A percentile compares a stretch with the other conserved stretches of the same genome.
These are phyloP conservation scores for Haberlea rhodopensis DNA, from an alignment of 257 asterid species.

Conservation along the genomic window DNA sequence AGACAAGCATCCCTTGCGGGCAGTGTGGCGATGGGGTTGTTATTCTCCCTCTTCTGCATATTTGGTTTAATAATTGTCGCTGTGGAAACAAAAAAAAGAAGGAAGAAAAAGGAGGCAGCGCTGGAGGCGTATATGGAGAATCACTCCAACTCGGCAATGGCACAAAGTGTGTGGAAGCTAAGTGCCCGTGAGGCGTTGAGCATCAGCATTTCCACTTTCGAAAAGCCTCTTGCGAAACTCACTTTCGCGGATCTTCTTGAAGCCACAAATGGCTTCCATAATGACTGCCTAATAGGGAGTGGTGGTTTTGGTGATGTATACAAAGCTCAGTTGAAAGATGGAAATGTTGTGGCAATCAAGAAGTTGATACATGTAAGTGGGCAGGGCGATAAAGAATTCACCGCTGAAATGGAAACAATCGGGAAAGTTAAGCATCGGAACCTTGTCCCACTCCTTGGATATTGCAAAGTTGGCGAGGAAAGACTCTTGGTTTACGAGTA, in stretches of 20 bases:
- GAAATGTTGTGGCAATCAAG: slow-evolving; percentile 81
- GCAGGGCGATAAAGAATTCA: slow-evolving; percentile 90
- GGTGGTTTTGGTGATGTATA: slow-evolving; percentile 98
- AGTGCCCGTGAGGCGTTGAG: slow-evolving; percentile 73
- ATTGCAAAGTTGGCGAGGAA: slow-evolving; percentile 85
- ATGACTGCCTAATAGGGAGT: slow-evolving; percentile 70
- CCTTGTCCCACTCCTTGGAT: slow-evolving; percentile 82
- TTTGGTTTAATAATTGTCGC: slow-evolving; percentile 67
- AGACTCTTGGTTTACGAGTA: slow-evolving; percentile 86
- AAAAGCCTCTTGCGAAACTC: slow-evolving; percentile 78
- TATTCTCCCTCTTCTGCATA: slow-evolving; percentile 77
- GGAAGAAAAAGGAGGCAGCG: slow-evolving; percentile 72
- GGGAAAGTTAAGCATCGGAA: slow-evolving; percentile 89
- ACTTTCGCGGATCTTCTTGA: slow-evolving; percentile 90
- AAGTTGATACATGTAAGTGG: slow-evolving; percentile 80
- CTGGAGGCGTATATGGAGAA: slow-evolving; percentile 76
- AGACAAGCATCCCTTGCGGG: slow-evolving; percentile 75
- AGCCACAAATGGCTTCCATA: slow-evolving; percentile 81
- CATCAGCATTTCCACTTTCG: slow-evolving; percentile 75
- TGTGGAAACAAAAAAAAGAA: slow-evolving; percentile 66
- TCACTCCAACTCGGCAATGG: slow-evolving; percentile 64
- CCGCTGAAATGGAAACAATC: slow-evolving; percentile 95
- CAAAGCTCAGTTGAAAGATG: slow-evolving; percentile 81
- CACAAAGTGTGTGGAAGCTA: slow-evolving; percentile 61
- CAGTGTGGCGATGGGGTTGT: slow-evolving; percentile 80